phyloP scores from a whole-genome alignment of 2,329 filamentous ascomycete species.

The Fusarium setosum region DNA sequence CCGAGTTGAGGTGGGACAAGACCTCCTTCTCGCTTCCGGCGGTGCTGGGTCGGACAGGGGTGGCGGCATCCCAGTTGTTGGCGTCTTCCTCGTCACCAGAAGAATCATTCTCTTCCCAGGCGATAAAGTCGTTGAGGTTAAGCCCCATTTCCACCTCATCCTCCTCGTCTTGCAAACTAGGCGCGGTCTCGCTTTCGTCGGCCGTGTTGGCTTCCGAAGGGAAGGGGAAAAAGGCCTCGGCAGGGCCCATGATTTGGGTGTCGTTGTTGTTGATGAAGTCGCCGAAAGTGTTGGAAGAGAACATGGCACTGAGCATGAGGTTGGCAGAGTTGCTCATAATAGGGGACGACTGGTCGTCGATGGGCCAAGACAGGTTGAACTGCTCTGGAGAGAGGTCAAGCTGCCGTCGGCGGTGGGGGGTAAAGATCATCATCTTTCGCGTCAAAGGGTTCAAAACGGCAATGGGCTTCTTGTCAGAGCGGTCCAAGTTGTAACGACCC shows the following conservation, averaged over 20 bases:
- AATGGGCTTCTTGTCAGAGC: slow-evolving; percentile 66
- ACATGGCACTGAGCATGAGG: slow-evolving; percentile 82
- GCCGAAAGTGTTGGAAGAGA: slow-evolving; percentile 65
- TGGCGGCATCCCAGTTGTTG: slow-evolving; percentile 63
- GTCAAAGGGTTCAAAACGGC: slow-evolving; percentile 68
- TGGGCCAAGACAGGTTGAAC: slow-evolving; percentile 62
- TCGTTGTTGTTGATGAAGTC: slow-evolving; percentile 69
- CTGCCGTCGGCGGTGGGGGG: slow-evolving; percentile 60
- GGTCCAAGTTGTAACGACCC: slow-evolving; percentile 66
- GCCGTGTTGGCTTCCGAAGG: slow-evolving; percentile 68
- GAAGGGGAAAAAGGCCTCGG: slow-evolving; percentile 81
- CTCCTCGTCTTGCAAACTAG: slow-evolving; percentile 59
- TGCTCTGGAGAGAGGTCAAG: slow-evolving; percentile 67
- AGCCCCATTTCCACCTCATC: slow-evolving; percentile 74
- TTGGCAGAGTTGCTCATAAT: slow-evolving; percentile 77
- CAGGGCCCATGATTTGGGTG: slow-evolving; percentile 76
- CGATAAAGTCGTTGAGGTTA: slow-evolving; percentile 79
- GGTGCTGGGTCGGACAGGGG: slow-evolving; percentile 62
- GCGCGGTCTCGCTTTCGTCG: slow-evolving; percentile 58
- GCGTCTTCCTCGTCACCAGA: slow-evolving; percentile 70
- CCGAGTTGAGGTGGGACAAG: slow-evolving; percentile 70
- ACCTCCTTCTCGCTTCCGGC: slow-evolving; percentile 59
- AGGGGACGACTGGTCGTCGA: slow-evolving; percentile 59
- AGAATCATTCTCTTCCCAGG: slow-evolving; percentile 69
- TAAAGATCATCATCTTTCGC: slow-evolving; percentile 73